Evolutionary conservation across 495 filamentous ascomycete genomes (phyloP).

Genomic region (Wilcoxina mikolae): DNA sequence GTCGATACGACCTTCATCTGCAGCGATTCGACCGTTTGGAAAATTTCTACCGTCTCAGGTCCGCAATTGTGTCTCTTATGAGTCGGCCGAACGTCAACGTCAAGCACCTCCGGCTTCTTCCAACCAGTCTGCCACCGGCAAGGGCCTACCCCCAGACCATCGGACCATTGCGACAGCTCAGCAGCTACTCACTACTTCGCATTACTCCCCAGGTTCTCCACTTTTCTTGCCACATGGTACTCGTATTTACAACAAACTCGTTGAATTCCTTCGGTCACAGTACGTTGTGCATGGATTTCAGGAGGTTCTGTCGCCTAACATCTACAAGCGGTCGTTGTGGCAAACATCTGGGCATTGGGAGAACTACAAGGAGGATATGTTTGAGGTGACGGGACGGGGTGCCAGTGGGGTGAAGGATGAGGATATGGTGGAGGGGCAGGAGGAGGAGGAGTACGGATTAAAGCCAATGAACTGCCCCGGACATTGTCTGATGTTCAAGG

Average conservation of each 20-base stretch:
- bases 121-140: neutral
- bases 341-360: slow-evolving; percentile 80
- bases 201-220: slow-evolving; percentile 74
- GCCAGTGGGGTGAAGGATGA: slow-evolving; percentile 33
- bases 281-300: slow-evolving; percentile 79
- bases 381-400: slow-evolving; percentile 56
- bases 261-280: slow-evolving; percentile 70
- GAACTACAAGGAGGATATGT: slow-evolving; percentile 93
- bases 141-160: slow-evolving; percentile 38
- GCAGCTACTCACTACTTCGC: slow-evolving; percentile 61
- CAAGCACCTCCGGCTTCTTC: neutral
- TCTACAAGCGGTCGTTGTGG: slow-evolving; percentile 88
- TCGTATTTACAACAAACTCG: slow-evolving; percentile 72
- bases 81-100: neutral
- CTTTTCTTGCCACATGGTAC: slow-evolving; percentile 78
- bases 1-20: neutral
- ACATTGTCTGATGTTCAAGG: slow-evolving; percentile 73
- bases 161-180: slow-evolving; percentile 55
- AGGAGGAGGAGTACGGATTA: slow-evolving; percentile 70
- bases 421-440: slow-evolving; percentile 48
- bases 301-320: slow-evolving; percentile 83
- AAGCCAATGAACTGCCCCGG: slow-evolving; percentile 98
- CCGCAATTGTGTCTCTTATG: neutral
- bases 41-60: neutral
- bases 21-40: neutral